Percentiles rank a stretch among this genome's conserved stretches.
Conservation (phyloP, 768 basidiomycete genomes). For the Pholiota molesta region DNA sequence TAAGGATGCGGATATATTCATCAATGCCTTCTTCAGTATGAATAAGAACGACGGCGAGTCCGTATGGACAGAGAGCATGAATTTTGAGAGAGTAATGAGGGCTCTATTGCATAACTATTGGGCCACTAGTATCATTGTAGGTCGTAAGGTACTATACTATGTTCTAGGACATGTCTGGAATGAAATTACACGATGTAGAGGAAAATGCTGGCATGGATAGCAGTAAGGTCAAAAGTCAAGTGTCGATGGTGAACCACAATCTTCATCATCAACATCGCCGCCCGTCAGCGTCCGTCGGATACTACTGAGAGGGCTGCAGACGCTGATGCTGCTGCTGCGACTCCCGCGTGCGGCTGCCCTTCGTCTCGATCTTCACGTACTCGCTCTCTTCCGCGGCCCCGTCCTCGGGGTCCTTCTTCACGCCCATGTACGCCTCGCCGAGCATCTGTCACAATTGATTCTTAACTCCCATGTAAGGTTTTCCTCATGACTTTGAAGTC, state of each 20-base stretch:
- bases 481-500: too few species aligned
- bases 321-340: conserved; percentile 16
- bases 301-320: too few species aligned
- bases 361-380: conserved; percentile 83
- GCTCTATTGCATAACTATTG: background rate
- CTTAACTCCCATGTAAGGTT: too few species aligned
- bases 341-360: conserved; percentile 53
- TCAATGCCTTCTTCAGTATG: background rate
- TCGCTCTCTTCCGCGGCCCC: conserved; percentile 60
- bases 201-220: background rate
- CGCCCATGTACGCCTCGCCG: conserved; percentile 75
- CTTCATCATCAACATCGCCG: too few species aligned
- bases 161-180: background rate
- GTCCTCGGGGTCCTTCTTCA: conserved; percentile 62
- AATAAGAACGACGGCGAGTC: too few species aligned
- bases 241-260: too few species aligned
- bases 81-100: background rate
- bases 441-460: too few species aligned
- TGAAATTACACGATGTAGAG: background rate
- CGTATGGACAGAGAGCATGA: background rate
- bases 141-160: background rate
- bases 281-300: too few species aligned
- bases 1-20: background rate
- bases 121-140: background rate
- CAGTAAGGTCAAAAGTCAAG: too few species aligned